A percentile compares a stretch with the other conserved stretches of the same genome.
Conservation (phyloP, 495 filamentous ascomycete species). For the Pseudevernia furfuracea region DNA sequence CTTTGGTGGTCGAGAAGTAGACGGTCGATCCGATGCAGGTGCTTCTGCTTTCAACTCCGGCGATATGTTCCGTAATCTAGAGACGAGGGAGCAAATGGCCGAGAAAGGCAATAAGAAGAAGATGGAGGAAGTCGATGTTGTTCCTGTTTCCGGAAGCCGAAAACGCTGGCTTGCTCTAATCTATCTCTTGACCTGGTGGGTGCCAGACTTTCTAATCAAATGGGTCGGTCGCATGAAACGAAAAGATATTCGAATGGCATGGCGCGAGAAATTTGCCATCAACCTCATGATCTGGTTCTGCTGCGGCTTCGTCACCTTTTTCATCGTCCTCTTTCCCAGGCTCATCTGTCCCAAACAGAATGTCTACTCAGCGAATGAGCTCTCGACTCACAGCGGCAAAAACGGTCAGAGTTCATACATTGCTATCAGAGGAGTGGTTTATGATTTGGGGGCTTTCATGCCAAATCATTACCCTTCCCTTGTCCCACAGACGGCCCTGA, state of each 20-base stretch:
- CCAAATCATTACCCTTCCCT: conserved; percentile 73
- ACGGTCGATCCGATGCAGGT: conserved; percentile 82
- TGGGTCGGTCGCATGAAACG: conserved; percentile 77
- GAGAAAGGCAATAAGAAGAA: conserved; percentile 90
- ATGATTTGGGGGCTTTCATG: conserved; percentile 68
- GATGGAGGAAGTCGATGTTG: conserved; percentile 82
- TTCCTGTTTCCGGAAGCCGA: conserved; percentile 67
- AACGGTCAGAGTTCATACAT: conserved; percentile 55
- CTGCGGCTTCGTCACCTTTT: conserved; percentile 73
- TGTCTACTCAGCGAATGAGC: conserved; percentile 73
- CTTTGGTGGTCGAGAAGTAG: conserved; percentile 75
- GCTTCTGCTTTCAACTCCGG: conserved; percentile 80
- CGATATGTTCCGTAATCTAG: conserved; percentile 97
- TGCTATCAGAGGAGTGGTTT: conserved; percentile 81
- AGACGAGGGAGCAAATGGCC: conserved; percentile 86
- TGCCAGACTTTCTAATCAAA: conserved; percentile 79
- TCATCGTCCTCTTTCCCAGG: conserved; percentile 78
- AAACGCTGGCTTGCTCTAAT: conserved; percentile 91
- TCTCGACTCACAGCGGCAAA: conserved; percentile 68
- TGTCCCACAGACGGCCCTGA: conserved; percentile 56
- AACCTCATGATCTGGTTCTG: conserved; percentile 94
- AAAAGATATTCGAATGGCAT: conserved; percentile 87
- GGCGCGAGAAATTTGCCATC: conserved; percentile 97
- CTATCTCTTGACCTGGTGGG: conserved; percentile 73
- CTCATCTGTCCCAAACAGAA: conserved; percentile 88